phyloP scores from a whole-genome alignment of 345 rosid genomes.

The Syzygium jambos region DNA sequence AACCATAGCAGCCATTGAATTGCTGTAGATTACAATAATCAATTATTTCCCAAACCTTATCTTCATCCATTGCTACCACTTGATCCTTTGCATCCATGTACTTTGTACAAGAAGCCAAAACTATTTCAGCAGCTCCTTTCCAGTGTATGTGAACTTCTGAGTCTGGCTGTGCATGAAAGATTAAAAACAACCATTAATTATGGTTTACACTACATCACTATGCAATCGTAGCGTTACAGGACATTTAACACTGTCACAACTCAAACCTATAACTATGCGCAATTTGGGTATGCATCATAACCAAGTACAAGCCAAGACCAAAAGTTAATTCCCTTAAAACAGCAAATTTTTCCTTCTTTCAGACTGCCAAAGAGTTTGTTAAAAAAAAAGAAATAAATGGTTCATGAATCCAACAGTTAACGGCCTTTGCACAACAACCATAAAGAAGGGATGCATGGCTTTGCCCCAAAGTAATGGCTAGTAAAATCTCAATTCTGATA shows the following conservation, averaged over 20 bases:
- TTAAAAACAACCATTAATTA: background rate
- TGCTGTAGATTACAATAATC: background rate
- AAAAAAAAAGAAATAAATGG: background rate
- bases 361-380: background rate
- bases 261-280: background rate
- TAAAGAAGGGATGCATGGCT: background rate
- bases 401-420: background rate
- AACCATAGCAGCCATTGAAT: background rate
- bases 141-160: constrained; percentile 73
- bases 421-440: background rate
- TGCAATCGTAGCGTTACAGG: background rate
- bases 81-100: constrained; percentile 50
- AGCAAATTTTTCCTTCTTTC: background rate
- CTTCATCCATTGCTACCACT: constrained; percentile 45
- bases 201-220: background rate
- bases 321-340: background rate
- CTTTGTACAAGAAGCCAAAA: constrained; percentile 59
- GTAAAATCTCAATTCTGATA: background rate
- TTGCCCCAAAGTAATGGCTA: background rate
- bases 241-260: background rate
- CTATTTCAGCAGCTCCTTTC: constrained; percentile 99
- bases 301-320: background rate
- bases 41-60: constrained; percentile 41
- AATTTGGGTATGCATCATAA: background rate
- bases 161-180: constrained; percentile 35